Evolutionary conservation across 2,329 filamentous ascomycete genomes (phyloP), one percentile per base, ranked within the genome.

Genomic region (Talaromyces verruculosus): DNA sequence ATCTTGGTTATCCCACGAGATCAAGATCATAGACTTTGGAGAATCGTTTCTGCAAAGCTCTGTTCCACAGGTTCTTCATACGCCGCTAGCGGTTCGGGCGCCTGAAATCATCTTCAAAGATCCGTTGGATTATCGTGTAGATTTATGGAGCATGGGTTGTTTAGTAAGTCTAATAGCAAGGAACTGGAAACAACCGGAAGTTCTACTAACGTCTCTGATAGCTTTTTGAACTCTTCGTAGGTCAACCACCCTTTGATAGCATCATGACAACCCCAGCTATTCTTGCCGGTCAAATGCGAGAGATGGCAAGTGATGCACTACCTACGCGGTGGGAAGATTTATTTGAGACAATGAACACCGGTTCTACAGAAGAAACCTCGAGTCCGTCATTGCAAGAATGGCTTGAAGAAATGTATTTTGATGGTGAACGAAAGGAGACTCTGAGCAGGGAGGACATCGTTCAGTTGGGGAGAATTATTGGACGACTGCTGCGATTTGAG

Each of bases 41-140:
- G 70, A 79, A 69, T 77, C 77, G 47, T 80, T 80, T 64, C 25
- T 58, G 61, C 19, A 58, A 64, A 58, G 30, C 51, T 64, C 49
- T 47, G 11, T 19, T 19, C 28, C 51, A 17, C 17, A 58, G n/a
- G 58, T 39, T 4, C 70, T 80, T 11, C 69, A 77, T 51, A 79
- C 74, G 33, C 79, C 76, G 11, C 65, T 80, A 49, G 2, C 64
- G 63, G 47, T 80, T 61, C 73, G 75, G 11, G 73, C 78, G 51
- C 78, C 79, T 0, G 78, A 81, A 69, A 67, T 77, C 60, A 72
- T 81, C 28, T 79, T 81, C 63, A 49, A 70, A 55, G 76, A 80
- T 30, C 63, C 59, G 11, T 64, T 77, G 55, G 74, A 80, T 69
- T 68, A 76, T 70, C 73, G 70, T 58, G 72, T 80, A 5, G 76